phyloP scores from a whole-genome alignment of 2,329 filamentous ascomycete genomes.

The Ophiostoma perfectum region DNA sequence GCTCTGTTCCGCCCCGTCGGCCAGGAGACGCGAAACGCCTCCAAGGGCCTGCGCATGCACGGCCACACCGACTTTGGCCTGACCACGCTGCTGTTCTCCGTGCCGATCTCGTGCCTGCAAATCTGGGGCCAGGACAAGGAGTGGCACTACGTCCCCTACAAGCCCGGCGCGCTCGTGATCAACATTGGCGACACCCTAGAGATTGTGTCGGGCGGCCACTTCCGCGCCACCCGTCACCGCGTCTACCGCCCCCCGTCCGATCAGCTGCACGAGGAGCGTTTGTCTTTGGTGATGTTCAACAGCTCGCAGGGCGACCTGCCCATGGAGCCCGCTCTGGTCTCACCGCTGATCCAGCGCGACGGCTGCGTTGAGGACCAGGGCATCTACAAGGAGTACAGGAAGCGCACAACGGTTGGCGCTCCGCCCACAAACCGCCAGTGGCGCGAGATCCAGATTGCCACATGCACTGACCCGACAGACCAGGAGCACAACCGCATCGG shows the following conservation, averaged over 20 bases:
- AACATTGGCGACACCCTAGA: slow-evolving; percentile 44
- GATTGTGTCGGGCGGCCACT: slow-evolving; percentile 43
- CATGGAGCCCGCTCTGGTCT: slow-evolving; percentile 37
- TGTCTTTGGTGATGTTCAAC: slow-evolving; percentile 43
- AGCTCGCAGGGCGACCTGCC: slow-evolving; percentile 41
- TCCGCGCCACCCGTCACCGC: slow-evolving; percentile 42
- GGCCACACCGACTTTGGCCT: slow-evolving; percentile 46
- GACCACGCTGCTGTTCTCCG: slow-evolving; percentile 43
- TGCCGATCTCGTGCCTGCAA: slow-evolving; percentile 44
- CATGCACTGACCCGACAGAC: slow-evolving; percentile 40
- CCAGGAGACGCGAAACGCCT: slow-evolving; percentile 33
- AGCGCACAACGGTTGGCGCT: slow-evolving; percentile 36
- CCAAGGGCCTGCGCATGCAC: slow-evolving; percentile 40
- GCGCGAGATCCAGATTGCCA: slow-evolving; percentile 47
- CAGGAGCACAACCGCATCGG: slow-evolving; percentile 38
- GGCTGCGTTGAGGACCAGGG: slow-evolving; percentile 42
- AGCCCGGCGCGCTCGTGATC: slow-evolving; percentile 44
- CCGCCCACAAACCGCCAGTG: slow-evolving; percentile 43
- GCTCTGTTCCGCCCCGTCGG: slow-evolving; percentile 38
- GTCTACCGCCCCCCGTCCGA: slow-evolving; percentile 41
- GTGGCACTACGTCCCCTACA: slow-evolving; percentile 44
- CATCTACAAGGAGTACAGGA: slow-evolving; percentile 43
- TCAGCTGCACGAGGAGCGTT: slow-evolving; percentile 37
- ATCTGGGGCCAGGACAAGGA: slow-evolving; percentile 41
- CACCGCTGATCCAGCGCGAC: slow-evolving; percentile 34